Percentiles rank a stretch among this genome's conserved stretches.
Conservation (phyloP, 805 yeast species). For the Cyberlindnera euphorbiiphila region DNA sequence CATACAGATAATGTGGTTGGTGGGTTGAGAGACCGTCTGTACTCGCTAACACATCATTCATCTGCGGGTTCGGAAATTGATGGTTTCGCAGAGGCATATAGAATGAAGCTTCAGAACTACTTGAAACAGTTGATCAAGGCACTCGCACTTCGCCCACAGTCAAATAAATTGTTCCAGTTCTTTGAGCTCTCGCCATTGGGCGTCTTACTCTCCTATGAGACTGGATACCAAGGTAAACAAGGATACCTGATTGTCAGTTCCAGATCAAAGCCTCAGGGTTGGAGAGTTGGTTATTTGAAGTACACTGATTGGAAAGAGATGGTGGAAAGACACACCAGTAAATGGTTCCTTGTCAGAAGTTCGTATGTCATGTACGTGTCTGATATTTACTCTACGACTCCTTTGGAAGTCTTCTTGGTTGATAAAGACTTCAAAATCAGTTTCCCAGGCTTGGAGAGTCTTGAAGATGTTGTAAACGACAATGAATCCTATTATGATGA, state of each 20-base stretch:
- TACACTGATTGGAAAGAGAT: slow-evolving; percentile 77
- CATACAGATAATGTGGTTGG: slow-evolving; percentile 8
- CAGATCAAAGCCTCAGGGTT: slow-evolving; percentile 84
- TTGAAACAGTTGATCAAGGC: slow-evolving; percentile 55
- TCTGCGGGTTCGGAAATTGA: slow-evolving; percentile 4
- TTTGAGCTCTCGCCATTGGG: slow-evolving; percentile 89
- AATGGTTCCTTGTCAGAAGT: slow-evolving; percentile 87
- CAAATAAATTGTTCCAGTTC: slow-evolving; percentile 79
- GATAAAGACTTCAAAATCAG: slow-evolving; percentile 67
- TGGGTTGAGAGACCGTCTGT: slow-evolving; percentile 17
- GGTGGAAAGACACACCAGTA: slow-evolving; percentile 86
- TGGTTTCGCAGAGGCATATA: slow-evolving; percentile 23
- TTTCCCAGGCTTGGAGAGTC: slow-evolving; percentile 39
- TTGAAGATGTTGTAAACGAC: slow-evolving; percentile 33
- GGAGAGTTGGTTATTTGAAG: slow-evolving; percentile 90
- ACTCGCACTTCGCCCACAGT: slow-evolving; percentile 71
- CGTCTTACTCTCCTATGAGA: slow-evolving; percentile 75
- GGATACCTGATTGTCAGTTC: slow-evolving; percentile 80
- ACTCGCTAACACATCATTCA: slow-evolving; percentile 19
- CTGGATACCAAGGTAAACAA: slow-evolving; percentile 81
- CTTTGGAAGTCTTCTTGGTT: slow-evolving; percentile 87
- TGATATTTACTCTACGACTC: slow-evolving; percentile 80
- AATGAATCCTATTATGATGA: slow-evolving; percentile 30
- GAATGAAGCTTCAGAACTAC: slow-evolving; percentile 55
- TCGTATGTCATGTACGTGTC: slow-evolving; percentile 84